Base-by-base conservation (phyloP, 805 yeast genomes). In the Yarrowia sp. region DNA sequence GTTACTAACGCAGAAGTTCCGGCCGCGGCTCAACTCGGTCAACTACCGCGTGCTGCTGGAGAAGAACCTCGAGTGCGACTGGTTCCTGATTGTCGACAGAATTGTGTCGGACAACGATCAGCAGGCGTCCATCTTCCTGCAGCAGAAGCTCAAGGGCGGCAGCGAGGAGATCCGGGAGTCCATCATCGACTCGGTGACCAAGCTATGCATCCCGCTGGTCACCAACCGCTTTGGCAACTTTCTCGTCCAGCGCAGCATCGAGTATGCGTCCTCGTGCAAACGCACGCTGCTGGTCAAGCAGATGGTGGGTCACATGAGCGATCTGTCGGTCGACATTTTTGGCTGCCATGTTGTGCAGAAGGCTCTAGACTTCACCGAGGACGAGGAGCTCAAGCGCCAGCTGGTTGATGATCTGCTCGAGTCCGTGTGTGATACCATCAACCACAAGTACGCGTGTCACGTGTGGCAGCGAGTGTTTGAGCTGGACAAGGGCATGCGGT, bases 401-500 rank as follows among this genome's bases (percentile, higher is more conserved):
- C 71, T 78, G 53, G 72, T 77, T n/a, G 73, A 75, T n/a, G 81
- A 78, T 58, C 70, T 78, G 67, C 71, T 76, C 13, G 68, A 68
- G 31, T 67, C 70, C 8, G 72, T 75, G 8, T 65, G 68, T 2
- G 73, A 66, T 11, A 75, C 80, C 2, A 71, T 78, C 58, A 70
- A 70, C 33, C 77, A 79, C 55, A 68, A 75, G n/a, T 76, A 74
- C 55, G 80, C 80, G 8, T 76, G 78, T 48, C 81, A 78, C 57
- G 81, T 79, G 2, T 78, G 81, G 81, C 81, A 78, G 65, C 77
- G 78, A 69, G 69, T 78, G 45, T 71, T 79, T 65, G 79, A 77
- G 66, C 71, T 75, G 15, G 70, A 76, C 9, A 74, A 77, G 75
- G 68, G 68, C 60, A 32, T 51, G 15, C 44, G 50, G 13, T 68